These are phyloP conservation scores for Geosmithia flava DNA, from an alignment of 2,329 filamentous ascomycete species.

Conservation along the genomic window DNA sequence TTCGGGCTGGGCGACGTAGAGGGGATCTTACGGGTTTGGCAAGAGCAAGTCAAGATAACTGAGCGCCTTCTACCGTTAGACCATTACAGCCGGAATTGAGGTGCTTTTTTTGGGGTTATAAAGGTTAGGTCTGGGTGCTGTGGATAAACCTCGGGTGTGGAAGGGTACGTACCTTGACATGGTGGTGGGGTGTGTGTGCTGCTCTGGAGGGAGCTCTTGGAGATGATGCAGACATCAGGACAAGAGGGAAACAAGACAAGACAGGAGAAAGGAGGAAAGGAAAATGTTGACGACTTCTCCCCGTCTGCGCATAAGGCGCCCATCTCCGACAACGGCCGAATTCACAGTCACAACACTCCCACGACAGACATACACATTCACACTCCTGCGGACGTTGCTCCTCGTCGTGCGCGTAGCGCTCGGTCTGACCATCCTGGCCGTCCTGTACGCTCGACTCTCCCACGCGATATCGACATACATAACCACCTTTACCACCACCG, in stretches of 20 bases:
- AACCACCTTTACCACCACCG: conserved; percentile 5
- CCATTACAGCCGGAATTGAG: conserved; percentile 44
- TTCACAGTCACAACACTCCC: conserved; percentile 83
- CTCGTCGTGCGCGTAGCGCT: conserved; percentile 30
- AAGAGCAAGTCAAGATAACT: conserved; percentile 31
- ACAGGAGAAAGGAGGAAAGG: neutral
- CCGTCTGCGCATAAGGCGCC: conserved; percentile 50
- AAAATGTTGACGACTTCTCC: conserved; percentile 50
- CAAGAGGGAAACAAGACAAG: neutral
- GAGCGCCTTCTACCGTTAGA: conserved; percentile 46
- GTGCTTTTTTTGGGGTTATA: conserved; percentile 10
- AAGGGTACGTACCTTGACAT: neutral
- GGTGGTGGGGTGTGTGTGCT: neutral
- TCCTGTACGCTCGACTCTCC: conserved; percentile 36
- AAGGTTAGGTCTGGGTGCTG: neutral
- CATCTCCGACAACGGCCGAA: conserved; percentile 79
- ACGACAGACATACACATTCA: conserved; percentile 31
- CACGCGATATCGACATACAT: conserved; percentile 9
- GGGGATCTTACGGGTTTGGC: conserved; percentile 45
- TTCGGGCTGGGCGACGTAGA: conserved; percentile 55
- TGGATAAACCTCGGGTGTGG: neutral
- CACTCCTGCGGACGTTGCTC: conserved; percentile 29
- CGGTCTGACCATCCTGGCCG: conserved; percentile 26
- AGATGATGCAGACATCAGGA: neutral
- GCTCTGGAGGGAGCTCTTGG: neutral